These are phyloP conservation scores for Colletotrichum trifolii DNA, from an alignment of 2,329 filamentous ascomycete species.

Conservation along the genomic window DNA sequence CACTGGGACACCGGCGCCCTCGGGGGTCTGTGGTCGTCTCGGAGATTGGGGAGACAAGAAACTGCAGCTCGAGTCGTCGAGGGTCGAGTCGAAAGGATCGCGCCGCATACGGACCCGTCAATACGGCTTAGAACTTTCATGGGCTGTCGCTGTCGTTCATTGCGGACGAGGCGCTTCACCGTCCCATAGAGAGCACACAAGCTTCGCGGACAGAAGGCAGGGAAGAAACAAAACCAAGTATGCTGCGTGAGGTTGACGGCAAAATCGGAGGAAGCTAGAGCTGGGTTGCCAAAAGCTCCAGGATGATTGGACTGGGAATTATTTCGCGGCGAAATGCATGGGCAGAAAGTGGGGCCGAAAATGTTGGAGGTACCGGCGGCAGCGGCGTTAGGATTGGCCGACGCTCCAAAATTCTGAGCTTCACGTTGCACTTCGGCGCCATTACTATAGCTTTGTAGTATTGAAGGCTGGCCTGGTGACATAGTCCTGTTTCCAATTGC, in stretches of 20 bases:
- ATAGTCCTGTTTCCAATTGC: too few relatives aligned
- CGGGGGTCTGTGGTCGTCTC: constrained; percentile 22
- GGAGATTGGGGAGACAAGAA: constrained; percentile 26
- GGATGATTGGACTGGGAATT: constrained; percentile 30
- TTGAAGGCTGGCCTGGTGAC: neutral
- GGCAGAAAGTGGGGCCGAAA: constrained; percentile 24
- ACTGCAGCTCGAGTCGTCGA: constrained; percentile 38
- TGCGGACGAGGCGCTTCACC: constrained; percentile 29
- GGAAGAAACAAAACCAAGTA: neutral
- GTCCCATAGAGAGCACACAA: constrained; percentile 28
- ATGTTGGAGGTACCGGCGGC: neutral
- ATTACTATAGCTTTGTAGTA: neutral
- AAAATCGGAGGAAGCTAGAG: constrained; percentile 18
- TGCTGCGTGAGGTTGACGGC: neutral
- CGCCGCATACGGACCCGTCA: constrained; percentile 69
- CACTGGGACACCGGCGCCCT: constrained; percentile 27
- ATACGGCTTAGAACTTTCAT: constrained; percentile 71
- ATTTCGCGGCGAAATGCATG: constrained; percentile 30
- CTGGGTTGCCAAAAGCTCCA: constrained; percentile 28
- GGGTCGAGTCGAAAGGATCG: constrained; percentile 61
- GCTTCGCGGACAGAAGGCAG: neutral
- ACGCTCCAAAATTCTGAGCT: constrained; percentile 37
- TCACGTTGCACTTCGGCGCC: constrained; percentile 2
- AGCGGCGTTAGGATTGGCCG: constrained; percentile 37
- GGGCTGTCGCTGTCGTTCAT: constrained; percentile 61